Base-by-base conservation (phyloP, 331 rosid species). In the Erythrophleum ivorense region DNA sequence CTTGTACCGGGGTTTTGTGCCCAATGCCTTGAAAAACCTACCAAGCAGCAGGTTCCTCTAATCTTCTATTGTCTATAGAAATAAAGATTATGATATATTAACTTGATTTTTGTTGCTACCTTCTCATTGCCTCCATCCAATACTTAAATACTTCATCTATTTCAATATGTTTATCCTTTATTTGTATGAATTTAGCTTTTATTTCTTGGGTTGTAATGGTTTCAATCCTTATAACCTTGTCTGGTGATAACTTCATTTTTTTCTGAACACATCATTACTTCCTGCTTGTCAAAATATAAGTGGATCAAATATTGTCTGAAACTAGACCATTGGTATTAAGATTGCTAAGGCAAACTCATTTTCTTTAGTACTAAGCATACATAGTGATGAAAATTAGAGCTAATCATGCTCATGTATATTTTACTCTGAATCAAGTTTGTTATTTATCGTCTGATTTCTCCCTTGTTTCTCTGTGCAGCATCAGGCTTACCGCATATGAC, bases 401-500 rank as follows among this genome's bases (percentile, higher is more conserved):
- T 73, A 48, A 75, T 18, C 10, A 65, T 45, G 79, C 3, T 75
- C 6, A 52, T 50, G 48, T 41, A 38, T 45, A 50, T 67, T 81
- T 21, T 7, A 18, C 11, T 71, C 60, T 5, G 14, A 49, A 49
- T 73, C 29, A 21, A 38, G 48, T 58, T 21, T 63, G 43, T 63
- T 19, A 63, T 34, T 53, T 52, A 8, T 50, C 73, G 54, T 67
- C 78, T 83, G 46, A 78, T 81, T 53, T 55, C 21, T 73, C 14
- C 43, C 76, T 38, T 73, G 24, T 59, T 71, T 81, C 53, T 36
- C 69, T 80, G 18, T 84, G 88, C 97, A 94, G 98, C 89, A 89
- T 94, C 74, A 88, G 92, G 91, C 97, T 94, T 69, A 94, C 97
- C 71, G 83, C 94, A 54, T 95, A 88, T 18, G 98, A 95, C 88